Evolutionary conservation across 495 filamentous ascomycete genomes (phyloP), one percentile per base, ranked within the genome.

Genomic region (Penicillium antarcticum): DNA sequence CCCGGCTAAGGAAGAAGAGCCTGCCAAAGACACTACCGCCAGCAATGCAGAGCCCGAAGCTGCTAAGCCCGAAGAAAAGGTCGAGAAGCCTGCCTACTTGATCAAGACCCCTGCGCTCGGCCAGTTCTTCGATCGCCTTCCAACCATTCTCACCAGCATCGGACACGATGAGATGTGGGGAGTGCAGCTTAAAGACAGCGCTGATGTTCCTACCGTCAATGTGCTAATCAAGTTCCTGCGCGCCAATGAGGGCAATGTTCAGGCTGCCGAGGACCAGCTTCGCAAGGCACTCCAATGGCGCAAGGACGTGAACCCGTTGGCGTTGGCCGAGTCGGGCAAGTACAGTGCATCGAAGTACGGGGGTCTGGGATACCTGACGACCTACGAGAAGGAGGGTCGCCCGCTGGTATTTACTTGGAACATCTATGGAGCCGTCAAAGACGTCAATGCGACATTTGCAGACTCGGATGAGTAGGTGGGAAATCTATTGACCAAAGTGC

Each of bases 201-300:
- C 61, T 5, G 79, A 88, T 59, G 72, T 91, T 37, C 84, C 82
- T 38, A 92, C 85, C n/a, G 82, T 83, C 58, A 83, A 95, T 52
- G 80, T 96, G 39, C 68, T 95, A 44, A 89, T 95, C 62, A 96
- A 96, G 73, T 96, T 91, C 70, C 81, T 96, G 26, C 87, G 91
- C 49, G 91, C 91, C 57, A 96, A 95, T 61, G 80, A 84, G 41
- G 86, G 88, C 37, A 83, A 92, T 56, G 60, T 91, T 3, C 72
- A 71, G 45, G 81, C 83, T 53, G 89, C 91, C 2, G 80, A 81
- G 55, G 78, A 82, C 26, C 91, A 96, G 71, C 80, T 96, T 19
- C 77, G 70, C 53, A 84, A 86, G 61, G 89, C 91, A 1, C 73
- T 96, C 11, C 76, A 86, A 42, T 96, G 89, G 89, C 82, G 91